phyloP scores from a whole-genome alignment of 1,284 basidiomycete species.

The Tilletia indica region DNA sequence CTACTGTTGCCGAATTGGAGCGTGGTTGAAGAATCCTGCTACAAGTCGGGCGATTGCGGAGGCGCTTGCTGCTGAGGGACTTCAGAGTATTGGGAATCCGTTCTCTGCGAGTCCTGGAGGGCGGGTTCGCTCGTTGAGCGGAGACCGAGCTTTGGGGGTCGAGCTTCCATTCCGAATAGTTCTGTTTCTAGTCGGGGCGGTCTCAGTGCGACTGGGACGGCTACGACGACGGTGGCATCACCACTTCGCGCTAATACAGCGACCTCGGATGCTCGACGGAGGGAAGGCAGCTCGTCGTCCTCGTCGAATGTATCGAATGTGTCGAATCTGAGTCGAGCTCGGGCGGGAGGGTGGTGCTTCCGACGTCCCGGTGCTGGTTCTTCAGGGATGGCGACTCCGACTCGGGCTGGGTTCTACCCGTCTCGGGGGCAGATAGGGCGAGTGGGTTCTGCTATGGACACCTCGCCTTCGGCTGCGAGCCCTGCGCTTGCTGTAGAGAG shows the following conservation, averaged over 20 bases:
- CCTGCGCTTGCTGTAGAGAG: slow-evolving; percentile 12
- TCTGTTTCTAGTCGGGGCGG: neutral
- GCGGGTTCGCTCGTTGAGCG: slow-evolving; percentile 1
- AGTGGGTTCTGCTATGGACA: neutral
- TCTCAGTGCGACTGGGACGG: too few relatives aligned
- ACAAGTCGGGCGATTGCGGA: slow-evolving; percentile 14
- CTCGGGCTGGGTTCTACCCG: slow-evolving; percentile 7
- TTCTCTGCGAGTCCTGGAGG: slow-evolving; percentile 13
- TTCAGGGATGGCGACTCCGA: neutral
- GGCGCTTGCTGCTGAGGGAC: slow-evolving; percentile 12
- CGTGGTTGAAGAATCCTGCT: neutral
- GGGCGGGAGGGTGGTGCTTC: slow-evolving; percentile 4
- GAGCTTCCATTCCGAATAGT: neutral
- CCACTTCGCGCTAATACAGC: neutral
- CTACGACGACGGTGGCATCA: neutral
- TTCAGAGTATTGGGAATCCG: slow-evolving; percentile 11
- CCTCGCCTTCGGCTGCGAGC: slow-evolving; percentile 5
- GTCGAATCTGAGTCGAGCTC: neutral
- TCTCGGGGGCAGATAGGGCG: neutral
- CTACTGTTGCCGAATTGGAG: slow-evolving; percentile 9
- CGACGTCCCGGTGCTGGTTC: neutral
- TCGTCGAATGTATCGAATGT: neutral
- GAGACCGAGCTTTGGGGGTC: neutral
- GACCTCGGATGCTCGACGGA: neutral
- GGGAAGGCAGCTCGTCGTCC: neutral